Percentiles rank a stretch among this genome's conserved stretches.
Conservation (phyloP, 139 green algal species). For the Deuterostichococcus epilithicus region DNA sequence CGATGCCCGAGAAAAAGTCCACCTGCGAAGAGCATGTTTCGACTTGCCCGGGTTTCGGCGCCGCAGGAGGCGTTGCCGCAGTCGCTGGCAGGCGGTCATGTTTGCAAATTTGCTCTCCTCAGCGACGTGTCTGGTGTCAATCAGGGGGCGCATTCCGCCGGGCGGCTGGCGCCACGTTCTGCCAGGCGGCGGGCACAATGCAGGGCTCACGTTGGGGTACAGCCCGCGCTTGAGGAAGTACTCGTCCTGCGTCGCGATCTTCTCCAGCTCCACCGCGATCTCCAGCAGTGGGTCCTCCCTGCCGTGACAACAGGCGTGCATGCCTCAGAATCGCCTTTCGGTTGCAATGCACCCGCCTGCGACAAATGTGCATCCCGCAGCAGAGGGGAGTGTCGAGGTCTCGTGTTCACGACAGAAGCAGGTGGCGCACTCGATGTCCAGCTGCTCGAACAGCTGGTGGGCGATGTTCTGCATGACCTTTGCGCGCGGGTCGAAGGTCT, state of each 20-base stretch:
- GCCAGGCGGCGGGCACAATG: too few relatives aligned
- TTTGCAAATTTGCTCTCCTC: too few relatives aligned
- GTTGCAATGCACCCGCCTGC: too few relatives aligned
- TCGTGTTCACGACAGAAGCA: not conserved
- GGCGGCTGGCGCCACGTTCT: too few relatives aligned
- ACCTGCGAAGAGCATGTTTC: too few relatives aligned
- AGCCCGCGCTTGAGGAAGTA: constrained; percentile 67
- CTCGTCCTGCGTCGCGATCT: constrained; percentile 52
- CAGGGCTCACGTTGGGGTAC: constrained; percentile 71
- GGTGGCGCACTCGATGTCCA: constrained; percentile 22
- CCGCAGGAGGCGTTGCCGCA: too few relatives aligned
- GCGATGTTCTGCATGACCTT: constrained; percentile 52
- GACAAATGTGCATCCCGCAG: not conserved
- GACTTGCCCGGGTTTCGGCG: too few relatives aligned
- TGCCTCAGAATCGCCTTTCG: too few relatives aligned
- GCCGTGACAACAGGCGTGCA: too few relatives aligned
- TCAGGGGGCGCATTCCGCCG: too few relatives aligned
- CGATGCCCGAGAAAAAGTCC: constrained; percentile 77
- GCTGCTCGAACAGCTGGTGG: constrained; percentile 49
- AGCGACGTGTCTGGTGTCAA: too few relatives aligned
- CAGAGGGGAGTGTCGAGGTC: not conserved
- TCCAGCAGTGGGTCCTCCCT: constrained; percentile 57
- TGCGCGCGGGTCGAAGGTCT: constrained; percentile 63
- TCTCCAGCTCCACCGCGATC: constrained; percentile 67
- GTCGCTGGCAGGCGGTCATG: too few relatives aligned